Percentiles rank a stretch among this genome's conserved stretches.
Conservation (phyloP, 495 filamentous ascomycete genomes). For the Geopyxis carbonaria region DNA sequence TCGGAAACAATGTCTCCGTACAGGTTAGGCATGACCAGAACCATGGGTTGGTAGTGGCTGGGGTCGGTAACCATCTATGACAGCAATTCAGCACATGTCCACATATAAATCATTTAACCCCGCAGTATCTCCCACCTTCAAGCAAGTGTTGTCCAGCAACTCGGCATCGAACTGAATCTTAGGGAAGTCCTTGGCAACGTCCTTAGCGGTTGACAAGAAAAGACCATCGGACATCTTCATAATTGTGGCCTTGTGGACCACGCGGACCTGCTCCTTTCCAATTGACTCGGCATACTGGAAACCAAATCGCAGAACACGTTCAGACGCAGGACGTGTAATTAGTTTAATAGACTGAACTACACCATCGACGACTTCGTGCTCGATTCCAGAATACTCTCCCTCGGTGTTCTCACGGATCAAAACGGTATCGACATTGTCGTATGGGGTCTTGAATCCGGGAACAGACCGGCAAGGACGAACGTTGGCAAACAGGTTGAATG, state of each 20-base stretch:
- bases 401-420: conserved; percentile 99
- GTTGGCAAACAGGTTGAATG: conserved; percentile 99
- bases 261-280: conserved; percentile 85
- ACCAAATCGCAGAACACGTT: conserved; percentile 86
- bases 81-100: not conserved
- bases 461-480: conserved; percentile 93
- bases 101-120: not conserved
- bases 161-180: conserved; percentile 88
- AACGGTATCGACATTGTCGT: conserved; percentile 93
- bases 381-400: conserved; percentile 98
- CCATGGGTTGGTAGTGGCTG: conserved; percentile 73
- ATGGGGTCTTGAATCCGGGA: conserved; percentile 93
- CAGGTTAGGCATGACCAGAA: conserved; percentile 97
- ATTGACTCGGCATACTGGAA: conserved; percentile 93
- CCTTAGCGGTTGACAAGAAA: conserved; percentile 69
- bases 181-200: conserved; percentile 86
- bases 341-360: conserved; percentile 99
- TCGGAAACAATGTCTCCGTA: conserved; percentile 99
- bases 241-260: conserved; percentile 98
- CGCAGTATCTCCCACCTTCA: conserved; percentile 35
- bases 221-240: conserved; percentile 99
- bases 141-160: conserved; percentile 94
- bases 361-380: conserved; percentile 94
- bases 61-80: conserved; percentile 25
- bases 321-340: conserved; percentile 81